Evolutionary conservation across 163 green algal species (phyloP).

Genomic region (Prototheca cutis): DNA sequence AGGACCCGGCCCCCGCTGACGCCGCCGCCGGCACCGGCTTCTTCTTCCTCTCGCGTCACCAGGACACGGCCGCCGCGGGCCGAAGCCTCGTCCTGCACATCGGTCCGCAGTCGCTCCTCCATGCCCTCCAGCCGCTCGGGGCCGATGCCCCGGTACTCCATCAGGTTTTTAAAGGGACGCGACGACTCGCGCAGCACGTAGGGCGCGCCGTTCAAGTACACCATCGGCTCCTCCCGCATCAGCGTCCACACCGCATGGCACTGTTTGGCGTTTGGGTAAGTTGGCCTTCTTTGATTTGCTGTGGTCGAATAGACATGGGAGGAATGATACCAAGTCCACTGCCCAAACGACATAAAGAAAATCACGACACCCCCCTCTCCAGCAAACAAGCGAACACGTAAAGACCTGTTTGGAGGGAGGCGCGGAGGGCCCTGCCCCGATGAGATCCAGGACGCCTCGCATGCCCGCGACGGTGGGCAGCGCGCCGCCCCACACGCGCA

Average conservation of each 20-base stretch:
- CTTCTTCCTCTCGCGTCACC: conserved; percentile 77
- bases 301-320: too few relatives aligned
- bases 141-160: conserved; percentile 91
- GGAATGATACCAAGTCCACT: too few relatives aligned
- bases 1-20: conserved; percentile 58
- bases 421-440: conserved; percentile 46
- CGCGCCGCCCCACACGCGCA: conserved; percentile 88
- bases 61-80: conserved; percentile 66
- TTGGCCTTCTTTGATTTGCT: too few relatives aligned
- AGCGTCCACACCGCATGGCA: conserved; percentile 81
- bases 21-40: conserved; percentile 78
- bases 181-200: conserved; percentile 88
- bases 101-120: conserved; percentile 77
- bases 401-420: too few relatives aligned
- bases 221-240: conserved; percentile 87
- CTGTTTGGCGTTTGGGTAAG: too few relatives aligned
- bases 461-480: conserved; percentile 83
- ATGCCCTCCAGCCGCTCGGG: conserved; percentile 77
- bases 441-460: conserved; percentile 59
- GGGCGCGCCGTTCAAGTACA: conserved; percentile 87
- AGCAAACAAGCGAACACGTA: too few relatives aligned
- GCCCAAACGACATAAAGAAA: too few relatives aligned
- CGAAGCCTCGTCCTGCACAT: conserved; percentile 70
- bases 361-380: too few relatives aligned
- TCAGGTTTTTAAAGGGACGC: conserved; percentile 84